phyloP scores from a whole-genome alignment of 2,329 filamentous ascomycete species.

The Cercospora janseana region DNA sequence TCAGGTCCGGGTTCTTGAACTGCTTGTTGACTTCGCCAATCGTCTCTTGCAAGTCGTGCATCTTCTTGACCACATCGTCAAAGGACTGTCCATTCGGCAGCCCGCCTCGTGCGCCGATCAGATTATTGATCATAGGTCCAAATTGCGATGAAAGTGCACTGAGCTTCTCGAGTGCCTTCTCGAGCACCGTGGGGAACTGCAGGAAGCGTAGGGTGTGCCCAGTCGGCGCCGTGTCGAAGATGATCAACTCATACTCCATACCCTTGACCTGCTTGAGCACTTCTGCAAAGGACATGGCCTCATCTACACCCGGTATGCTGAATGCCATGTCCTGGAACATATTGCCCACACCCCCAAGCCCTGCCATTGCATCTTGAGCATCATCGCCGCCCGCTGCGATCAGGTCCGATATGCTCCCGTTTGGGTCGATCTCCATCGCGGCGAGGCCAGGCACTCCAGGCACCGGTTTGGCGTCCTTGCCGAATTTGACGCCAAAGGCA shows the following conservation, averaged over 20 bases:
- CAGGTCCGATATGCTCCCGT: slow-evolving; percentile 94
- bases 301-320: slow-evolving; percentile 95
- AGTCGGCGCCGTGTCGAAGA: slow-evolving; percentile 97
- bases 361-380: slow-evolving; percentile 67
- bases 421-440: slow-evolving; percentile 99
- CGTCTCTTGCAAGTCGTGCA: slow-evolving; percentile 88
- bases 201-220: slow-evolving; percentile 98
- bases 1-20: slow-evolving; percentile 94
- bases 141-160: slow-evolving; percentile 92
- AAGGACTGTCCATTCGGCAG: slow-evolving; percentile 92
- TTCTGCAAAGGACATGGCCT: slow-evolving; percentile 99
- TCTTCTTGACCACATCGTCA: slow-evolving; percentile 87
- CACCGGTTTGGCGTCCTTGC: slow-evolving; percentile 91
- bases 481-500: slow-evolving; percentile 98
- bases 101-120: slow-evolving; percentile 73
- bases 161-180: slow-evolving; percentile 97
- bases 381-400: slow-evolving; percentile 74
- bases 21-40: slow-evolving; percentile 95
- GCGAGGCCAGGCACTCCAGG: slow-evolving; percentile 91
- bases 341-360: slow-evolving; percentile 69
- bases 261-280: slow-evolving; percentile 99
- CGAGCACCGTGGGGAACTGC: slow-evolving; percentile 95
- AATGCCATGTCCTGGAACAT: slow-evolving; percentile 99
- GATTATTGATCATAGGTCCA: slow-evolving; percentile 89
- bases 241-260: slow-evolving; percentile 96